Evolutionary conservation across 371 early-diverging fungal species (phyloP), one percentile per base, ranked within the genome.

Genomic region (Paraphysoderma sedebokerense): DNA sequence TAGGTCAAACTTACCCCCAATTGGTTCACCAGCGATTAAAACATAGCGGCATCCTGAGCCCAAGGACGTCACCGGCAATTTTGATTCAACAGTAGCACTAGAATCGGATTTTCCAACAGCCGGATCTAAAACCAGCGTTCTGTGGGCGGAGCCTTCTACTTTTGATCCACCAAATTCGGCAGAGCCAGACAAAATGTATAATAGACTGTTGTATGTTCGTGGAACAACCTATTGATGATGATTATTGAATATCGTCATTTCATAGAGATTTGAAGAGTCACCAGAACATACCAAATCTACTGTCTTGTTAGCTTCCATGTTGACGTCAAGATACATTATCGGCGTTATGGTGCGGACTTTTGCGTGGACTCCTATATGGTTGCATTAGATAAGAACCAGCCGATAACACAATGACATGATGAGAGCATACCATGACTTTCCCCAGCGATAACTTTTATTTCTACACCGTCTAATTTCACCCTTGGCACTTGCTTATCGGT

Each of bases 381-480:
- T 71, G 13, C n/a, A n/a, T n/a, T n/a, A n/a, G n/a, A n/a, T n/a
- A n/a, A n/a, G n/a, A n/a, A n/a, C n/a, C n/a, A n/a, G n/a, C n/a
- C n/a, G n/a, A n/a, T n/a, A n/a, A n/a, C n/a, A n/a, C n/a, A n/a
- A n/a, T n/a, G n/a, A n/a, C n/a, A n/a, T n/a, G n/a, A n/a, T n/a
- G n/a, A n/a, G n/a, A n/a, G 55, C 23, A 64, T 63, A 24, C 79
- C 83, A 44, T 70, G 69, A 4, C 69, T 63, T 48, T 76, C 71
- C 15, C 85, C 85, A 1, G 85, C 81, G 54, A 85, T 82, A 19
- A 85, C 81, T 50, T 77, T 79, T 56, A 82, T 72, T n/a, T 60
- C 56, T 1, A 79, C 60, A 40, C 74, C 74, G 24, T 67, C 70
- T 32, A 63, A 70, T 20, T 5, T 3, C 28, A 27, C 42, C 2